phyloP scores from a whole-genome alignment of 1,139 yeast species.

The Diutina sp. region DNA sequence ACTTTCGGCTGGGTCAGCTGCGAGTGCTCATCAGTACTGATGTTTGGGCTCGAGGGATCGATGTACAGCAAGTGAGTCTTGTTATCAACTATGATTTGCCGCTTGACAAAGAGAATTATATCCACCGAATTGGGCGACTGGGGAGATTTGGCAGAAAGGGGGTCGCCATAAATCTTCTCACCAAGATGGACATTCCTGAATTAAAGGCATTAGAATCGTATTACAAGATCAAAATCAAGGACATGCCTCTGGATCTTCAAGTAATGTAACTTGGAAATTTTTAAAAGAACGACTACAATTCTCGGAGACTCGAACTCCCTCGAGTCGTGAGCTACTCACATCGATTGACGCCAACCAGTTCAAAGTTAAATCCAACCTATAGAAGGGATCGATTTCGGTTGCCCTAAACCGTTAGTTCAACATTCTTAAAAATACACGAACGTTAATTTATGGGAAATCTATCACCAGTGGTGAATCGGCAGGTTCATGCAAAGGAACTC shows the following conservation, averaged over 20 bases:
- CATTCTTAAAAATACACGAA: too few relatives aligned
- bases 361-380: too few relatives aligned
- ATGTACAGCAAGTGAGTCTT: conserved; percentile 92
- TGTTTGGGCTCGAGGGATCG: conserved; percentile 97
- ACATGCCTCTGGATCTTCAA: conserved; percentile 53
- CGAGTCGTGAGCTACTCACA: too few relatives aligned
- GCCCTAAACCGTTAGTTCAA: too few relatives aligned
- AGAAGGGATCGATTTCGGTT: too few relatives aligned
- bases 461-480: too few relatives aligned
- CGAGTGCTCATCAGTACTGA: conserved; percentile 89
- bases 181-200: conserved; percentile 48
- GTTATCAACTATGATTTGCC: conserved; percentile 93
- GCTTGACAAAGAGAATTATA: conserved; percentile 71
- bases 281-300: too few relatives aligned
- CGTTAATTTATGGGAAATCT: too few relatives aligned
- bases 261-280: neutral
- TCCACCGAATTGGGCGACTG: conserved; percentile 89
- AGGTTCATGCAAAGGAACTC: too few relatives aligned
- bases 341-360: too few relatives aligned
- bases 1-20: conserved; percentile 63
- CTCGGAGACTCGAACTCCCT: too few relatives aligned
- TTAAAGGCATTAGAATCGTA: conserved; percentile 63
- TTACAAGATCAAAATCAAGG: conserved; percentile 67
- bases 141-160: conserved; percentile 97
- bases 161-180: conserved; percentile 80